Conservation (phyloP, 345 rosid species). For the Linum tenue region DNA sequence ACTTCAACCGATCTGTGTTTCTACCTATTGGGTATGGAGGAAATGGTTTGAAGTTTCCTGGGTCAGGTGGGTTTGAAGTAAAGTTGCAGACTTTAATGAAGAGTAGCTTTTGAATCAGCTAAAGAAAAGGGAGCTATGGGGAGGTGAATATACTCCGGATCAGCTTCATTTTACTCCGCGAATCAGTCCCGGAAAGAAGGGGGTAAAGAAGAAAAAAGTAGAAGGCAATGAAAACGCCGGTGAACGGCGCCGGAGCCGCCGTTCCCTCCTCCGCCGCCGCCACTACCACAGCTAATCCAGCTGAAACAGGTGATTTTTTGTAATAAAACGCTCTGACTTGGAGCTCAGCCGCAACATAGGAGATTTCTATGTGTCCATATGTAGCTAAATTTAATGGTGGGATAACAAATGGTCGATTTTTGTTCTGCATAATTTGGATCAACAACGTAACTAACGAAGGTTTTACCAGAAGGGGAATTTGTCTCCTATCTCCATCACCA, state of each 20-base stretch:
- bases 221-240: slow-evolving; percentile 35
- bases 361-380: neutral
- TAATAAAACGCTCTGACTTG: neutral
- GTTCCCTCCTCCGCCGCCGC: slow-evolving; percentile 7
- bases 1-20: neutral
- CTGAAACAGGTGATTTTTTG: slow-evolving; percentile 30
- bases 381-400: neutral
- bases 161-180: neutral
- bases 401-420: no score
- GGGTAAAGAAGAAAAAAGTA: no score
- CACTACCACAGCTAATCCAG: neutral
- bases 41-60: neutral
- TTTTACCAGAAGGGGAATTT: neutral
- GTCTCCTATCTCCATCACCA: neutral
- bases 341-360: neutral
- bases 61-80: neutral
- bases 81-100: neutral
- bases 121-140: neutral
- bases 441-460: neutral
- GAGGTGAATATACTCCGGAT: neutral
- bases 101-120: neutral
- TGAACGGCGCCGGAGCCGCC: slow-evolving; percentile 28
- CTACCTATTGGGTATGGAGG: neutral
- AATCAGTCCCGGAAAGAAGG: no score
- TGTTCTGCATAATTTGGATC: neutral